Conservation (phyloP, 2,329 filamentous ascomycete species). For the Aphanoascus verrucosus region DNA sequence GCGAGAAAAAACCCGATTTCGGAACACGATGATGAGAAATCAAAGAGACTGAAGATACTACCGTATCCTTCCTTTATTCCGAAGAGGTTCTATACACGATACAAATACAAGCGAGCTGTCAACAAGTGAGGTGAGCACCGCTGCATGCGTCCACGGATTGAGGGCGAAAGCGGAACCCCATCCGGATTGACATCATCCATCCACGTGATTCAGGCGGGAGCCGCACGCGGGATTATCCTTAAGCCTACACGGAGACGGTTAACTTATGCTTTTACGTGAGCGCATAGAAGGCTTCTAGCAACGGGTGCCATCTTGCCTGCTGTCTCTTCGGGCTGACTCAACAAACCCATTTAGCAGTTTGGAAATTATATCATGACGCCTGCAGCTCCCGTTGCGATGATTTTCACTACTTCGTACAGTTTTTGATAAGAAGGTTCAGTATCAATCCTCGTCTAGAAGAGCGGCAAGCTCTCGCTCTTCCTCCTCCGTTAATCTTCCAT, state of each 20-base stretch:
- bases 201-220: background rate
- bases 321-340: too few species aligned
- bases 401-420: background rate
- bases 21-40: background rate
- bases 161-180: too few species aligned
- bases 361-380: too few species aligned
- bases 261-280: too few species aligned
- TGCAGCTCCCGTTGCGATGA: background rate
- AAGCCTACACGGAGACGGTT: too few species aligned
- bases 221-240: too few species aligned
- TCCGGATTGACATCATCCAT: background rate
- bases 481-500: constrained; percentile 61
- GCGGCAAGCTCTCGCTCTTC: constrained; percentile 90
- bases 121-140: too few species aligned
- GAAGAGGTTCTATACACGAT: background rate
- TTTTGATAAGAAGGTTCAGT: background rate
- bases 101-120: background rate
- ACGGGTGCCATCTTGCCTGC: too few species aligned
- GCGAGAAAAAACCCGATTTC: background rate
- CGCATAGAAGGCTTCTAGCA: too few species aligned
- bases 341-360: too few species aligned
- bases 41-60: background rate
- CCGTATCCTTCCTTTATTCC: background rate
- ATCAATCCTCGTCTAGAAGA: constrained; percentile 61
- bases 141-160: too few species aligned